A percentile compares a stretch with the other conserved stretches of the same genome.
These are phyloP conservation scores for Podospora bellae-mahoneyi DNA, from an alignment of 495 filamentous ascomycete genomes.

Conservation along the genomic window DNA sequence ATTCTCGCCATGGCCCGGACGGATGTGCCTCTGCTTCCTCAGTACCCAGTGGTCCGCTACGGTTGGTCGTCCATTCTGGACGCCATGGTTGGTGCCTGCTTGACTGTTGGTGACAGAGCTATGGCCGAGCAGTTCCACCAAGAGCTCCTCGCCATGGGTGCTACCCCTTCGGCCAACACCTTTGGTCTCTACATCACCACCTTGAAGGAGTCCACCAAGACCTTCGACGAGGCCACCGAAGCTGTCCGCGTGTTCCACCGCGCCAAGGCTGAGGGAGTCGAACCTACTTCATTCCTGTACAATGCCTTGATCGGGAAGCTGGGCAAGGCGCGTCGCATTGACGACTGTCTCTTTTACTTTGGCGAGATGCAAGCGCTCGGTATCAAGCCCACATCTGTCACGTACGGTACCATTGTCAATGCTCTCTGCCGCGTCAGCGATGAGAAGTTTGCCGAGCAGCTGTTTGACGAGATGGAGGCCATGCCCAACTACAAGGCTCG, in stretches of 20 bases:
- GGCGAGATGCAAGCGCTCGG: slow-evolving; percentile 90
- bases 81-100: slow-evolving; percentile 90
- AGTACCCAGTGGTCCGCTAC: slow-evolving; percentile 80
- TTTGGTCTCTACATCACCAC: slow-evolving; percentile 98
- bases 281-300: slow-evolving; percentile 95
- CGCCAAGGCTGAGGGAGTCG: slow-evolving; percentile 88
- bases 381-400: slow-evolving; percentile 94
- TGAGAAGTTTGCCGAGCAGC: slow-evolving; percentile 93
- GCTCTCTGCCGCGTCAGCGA: slow-evolving; percentile 95
- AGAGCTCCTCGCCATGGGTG: slow-evolving; percentile 81
- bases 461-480: slow-evolving; percentile 98
- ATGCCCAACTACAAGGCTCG: slow-evolving; percentile 99
- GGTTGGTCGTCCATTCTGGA: slow-evolving; percentile 95
- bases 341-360: slow-evolving; percentile 97
- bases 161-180: slow-evolving; percentile 91
- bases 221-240: slow-evolving; percentile 94
- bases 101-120: slow-evolving; percentile 74
- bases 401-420: slow-evolving; percentile 97
- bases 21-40: slow-evolving; percentile 77
- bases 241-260: slow-evolving; percentile 95
- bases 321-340: slow-evolving; percentile 93
- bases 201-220: slow-evolving; percentile 92
- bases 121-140: slow-evolving; percentile 83
- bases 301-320: slow-evolving; percentile 98
- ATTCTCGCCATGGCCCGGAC: slow-evolving; percentile 80